Percentiles rank a stretch among this genome's conserved stretches.
phyloP scores from a whole-genome alignment of 2,329 filamentous ascomycete species.

The Pezicula carpinea region DNA sequence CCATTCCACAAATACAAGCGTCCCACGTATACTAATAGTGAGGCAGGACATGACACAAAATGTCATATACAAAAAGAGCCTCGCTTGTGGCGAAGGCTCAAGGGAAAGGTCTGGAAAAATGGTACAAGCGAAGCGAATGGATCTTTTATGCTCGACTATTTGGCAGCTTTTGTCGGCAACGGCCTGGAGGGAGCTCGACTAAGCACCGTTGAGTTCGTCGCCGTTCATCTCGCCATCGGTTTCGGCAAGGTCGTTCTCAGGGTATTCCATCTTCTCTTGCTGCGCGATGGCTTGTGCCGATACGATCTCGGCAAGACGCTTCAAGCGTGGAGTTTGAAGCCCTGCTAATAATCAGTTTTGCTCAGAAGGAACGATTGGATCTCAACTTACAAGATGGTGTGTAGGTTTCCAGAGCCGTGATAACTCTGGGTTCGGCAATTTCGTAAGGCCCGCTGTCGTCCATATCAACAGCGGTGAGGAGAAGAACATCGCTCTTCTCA shows the following conservation, averaged over 20 bases:
- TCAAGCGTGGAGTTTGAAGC: constrained; percentile 93
- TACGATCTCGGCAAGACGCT: constrained; percentile 96
- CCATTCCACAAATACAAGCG: constrained; percentile 11
- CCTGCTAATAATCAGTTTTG: constrained; percentile 45
- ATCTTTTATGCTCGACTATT: constrained; percentile 9
- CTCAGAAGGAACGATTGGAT: neutral
- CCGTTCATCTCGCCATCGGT: constrained; percentile 25
- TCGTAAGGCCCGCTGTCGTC: constrained; percentile 98
- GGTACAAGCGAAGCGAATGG: constrained; percentile 27
- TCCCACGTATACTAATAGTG: constrained; percentile 21
- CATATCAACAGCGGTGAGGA: constrained; percentile 95
- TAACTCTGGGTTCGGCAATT: constrained; percentile 93
- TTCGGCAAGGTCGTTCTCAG: constrained; percentile 42
- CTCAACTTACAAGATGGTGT: constrained; percentile 82
- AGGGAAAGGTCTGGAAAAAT: constrained; percentile 19
- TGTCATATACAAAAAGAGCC: constrained; percentile 27
- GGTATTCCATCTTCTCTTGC: constrained; percentile 75
- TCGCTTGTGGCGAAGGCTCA: constrained; percentile 1
- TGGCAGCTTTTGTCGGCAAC: neutral
- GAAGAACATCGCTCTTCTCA: constrained; percentile 94
- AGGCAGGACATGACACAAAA: constrained; percentile 7
- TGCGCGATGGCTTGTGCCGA: constrained; percentile 94
- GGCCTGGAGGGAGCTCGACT: constrained; percentile 5
- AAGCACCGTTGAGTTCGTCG: constrained; percentile 14
- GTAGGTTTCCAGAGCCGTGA: constrained; percentile 95